Evolutionary conservation across 129 eudicot genomes (phyloP).

Genomic region (Sambucus nigra): DNA sequence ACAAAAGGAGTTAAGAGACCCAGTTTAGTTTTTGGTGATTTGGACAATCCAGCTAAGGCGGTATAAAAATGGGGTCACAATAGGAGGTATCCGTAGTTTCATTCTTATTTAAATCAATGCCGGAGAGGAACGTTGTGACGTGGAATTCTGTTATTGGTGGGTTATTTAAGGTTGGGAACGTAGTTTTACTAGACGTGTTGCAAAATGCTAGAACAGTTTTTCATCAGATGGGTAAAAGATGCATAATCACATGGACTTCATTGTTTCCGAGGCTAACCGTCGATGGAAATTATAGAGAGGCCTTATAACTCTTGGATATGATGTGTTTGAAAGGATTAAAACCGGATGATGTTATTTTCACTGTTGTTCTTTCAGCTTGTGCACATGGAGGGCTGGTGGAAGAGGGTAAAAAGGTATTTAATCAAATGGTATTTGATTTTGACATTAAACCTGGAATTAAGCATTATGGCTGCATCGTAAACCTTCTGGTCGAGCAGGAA

Average conservation of each 20-base stretch:
- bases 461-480: constrained; percentile 63
- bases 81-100: too few species aligned
- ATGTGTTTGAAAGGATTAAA: constrained; percentile 34
- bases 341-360: constrained; percentile 54
- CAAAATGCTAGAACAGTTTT: constrained; percentile 36
- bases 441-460: constrained; percentile 42
- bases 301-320: constrained; percentile 30
- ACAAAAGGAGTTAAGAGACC: too few species aligned
- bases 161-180: constrained; percentile 34
- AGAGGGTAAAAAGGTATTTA: constrained; percentile 40
- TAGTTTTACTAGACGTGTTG: constrained; percentile 58
- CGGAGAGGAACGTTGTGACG: constrained; percentile 39
- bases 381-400: constrained; percentile 52
- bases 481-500: constrained; percentile 56
- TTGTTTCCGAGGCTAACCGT: constrained; percentile 45
- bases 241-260: constrained; percentile 62
- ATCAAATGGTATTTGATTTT: constrained; percentile 28
- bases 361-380: constrained; percentile 60
- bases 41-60: too few species aligned
- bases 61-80: too few species aligned
- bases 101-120: constrained; percentile 46
- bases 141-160: constrained; percentile 57
- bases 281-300: constrained; percentile 42
- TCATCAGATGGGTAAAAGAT: constrained; percentile 24
- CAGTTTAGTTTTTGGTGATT: too few species aligned